Percentiles rank a stretch among this genome's conserved stretches.
Evolutionary conservation across 768 basidiomycete species (phyloP).

Genomic region (Serendipita sp.): DNA sequence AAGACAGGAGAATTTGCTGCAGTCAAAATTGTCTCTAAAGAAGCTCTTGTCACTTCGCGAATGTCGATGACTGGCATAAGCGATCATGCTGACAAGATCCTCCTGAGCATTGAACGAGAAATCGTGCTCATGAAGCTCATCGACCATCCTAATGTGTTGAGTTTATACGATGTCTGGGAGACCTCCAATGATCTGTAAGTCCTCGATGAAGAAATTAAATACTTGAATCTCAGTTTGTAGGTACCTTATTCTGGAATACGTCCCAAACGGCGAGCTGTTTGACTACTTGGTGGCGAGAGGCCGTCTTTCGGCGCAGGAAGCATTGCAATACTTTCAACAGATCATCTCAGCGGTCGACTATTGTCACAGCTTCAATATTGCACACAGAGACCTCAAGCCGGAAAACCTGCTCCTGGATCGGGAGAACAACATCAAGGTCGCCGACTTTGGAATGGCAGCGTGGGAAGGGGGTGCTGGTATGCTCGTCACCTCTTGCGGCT

Average conservation of each 20-base stretch:
- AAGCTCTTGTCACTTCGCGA: conserved; percentile 42
- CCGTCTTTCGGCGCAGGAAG: conserved; percentile 50
- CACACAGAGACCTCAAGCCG: conserved; percentile 86
- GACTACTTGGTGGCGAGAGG: conserved; percentile 76
- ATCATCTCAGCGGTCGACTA: conserved; percentile 85
- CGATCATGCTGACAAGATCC: conserved; percentile 58
- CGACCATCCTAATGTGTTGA: conserved; percentile 87
- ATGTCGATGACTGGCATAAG: conserved; percentile 51
- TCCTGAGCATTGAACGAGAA: conserved; percentile 75
- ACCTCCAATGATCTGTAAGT: conserved; percentile 67
- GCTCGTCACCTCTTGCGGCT: conserved; percentile 78
- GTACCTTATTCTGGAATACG: conserved; percentile 78
- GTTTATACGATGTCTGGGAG: conserved; percentile 94
- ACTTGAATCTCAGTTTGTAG: conserved; percentile 13
- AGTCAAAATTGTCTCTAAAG: conserved; percentile 85
- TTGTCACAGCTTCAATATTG: conserved; percentile 87
- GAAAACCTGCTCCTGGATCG: conserved; percentile 82
- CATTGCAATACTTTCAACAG: conserved; percentile 78
- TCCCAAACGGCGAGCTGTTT: conserved; percentile 88
- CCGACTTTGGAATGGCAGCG: conserved; percentile 95
- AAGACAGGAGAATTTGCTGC: conserved; percentile 81
- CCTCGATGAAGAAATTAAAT: neutral
- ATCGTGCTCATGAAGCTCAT: conserved; percentile 97
- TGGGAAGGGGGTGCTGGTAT: conserved; percentile 51
- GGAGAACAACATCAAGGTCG: conserved; percentile 78